Conservation (phyloP, 805 yeast species). For the Candida odintsovae region DNA sequence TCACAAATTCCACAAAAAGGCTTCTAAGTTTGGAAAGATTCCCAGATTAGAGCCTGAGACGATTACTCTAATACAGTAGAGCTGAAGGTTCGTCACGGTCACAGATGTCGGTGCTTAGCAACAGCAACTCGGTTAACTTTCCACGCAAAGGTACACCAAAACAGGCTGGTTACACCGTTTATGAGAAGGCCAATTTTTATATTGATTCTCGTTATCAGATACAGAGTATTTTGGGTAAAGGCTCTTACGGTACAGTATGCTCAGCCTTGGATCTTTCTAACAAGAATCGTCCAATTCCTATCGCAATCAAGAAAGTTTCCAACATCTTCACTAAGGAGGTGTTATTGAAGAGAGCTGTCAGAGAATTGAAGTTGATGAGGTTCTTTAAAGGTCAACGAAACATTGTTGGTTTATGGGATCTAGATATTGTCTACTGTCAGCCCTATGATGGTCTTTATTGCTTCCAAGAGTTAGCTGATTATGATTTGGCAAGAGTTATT, state of each 20-base stretch:
- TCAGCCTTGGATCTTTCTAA: constrained; percentile 55
- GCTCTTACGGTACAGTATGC: constrained; percentile 84
- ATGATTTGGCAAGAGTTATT: constrained; percentile 76
- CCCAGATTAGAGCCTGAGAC: not conserved
- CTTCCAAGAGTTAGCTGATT: constrained; percentile 79
- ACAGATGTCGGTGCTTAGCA: not conserved
- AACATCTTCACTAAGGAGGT: constrained; percentile 63
- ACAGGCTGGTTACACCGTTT: constrained; percentile 28
- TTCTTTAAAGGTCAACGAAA: constrained; percentile 84
- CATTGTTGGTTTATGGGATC: constrained; percentile 66
- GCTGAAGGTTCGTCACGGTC: not conserved
- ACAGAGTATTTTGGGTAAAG: constrained; percentile 62
- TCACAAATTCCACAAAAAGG: not conserved
- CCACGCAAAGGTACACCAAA: not conserved
- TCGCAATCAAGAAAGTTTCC: constrained; percentile 81
- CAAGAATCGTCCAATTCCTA: constrained; percentile 22
- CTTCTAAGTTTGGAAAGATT: not conserved
- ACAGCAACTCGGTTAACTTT: not conserved
- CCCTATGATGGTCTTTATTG: constrained; percentile 88
- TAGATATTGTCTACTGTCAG: constrained; percentile 57
- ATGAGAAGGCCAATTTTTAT: constrained; percentile 53
- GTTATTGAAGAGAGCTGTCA: constrained; percentile 68
- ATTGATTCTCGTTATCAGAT: constrained; percentile 58
- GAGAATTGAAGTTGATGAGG: constrained; percentile 78
- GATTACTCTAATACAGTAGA: not conserved